Percentiles rank a stretch among this genome's conserved stretches.
These are phyloP conservation scores for Ophiostoma ips DNA, from an alignment of 2,329 filamentous ascomycete genomes.

Conservation along the genomic window DNA sequence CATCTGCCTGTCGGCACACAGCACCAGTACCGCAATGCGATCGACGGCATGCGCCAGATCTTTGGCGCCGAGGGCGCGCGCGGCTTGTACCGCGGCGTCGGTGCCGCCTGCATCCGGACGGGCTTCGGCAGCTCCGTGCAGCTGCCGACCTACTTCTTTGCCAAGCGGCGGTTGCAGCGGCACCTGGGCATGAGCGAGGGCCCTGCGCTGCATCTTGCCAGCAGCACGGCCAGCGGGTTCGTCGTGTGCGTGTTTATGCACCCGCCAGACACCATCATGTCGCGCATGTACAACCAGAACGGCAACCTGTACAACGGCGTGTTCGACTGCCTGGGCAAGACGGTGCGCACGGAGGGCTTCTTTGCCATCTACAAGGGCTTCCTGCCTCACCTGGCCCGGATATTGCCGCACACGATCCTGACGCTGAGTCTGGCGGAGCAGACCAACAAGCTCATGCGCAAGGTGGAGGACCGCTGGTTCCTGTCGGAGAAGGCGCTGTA, in stretches of 20 bases:
- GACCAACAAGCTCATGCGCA: constrained; percentile 83
- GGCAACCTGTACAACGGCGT: constrained; percentile 92
- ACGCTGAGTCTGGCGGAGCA: constrained; percentile 91
- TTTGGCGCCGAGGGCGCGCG: constrained; percentile 60
- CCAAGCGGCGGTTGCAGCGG: constrained; percentile 69
- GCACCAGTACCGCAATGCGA: constrained; percentile 75
- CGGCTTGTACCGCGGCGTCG: constrained; percentile 81
- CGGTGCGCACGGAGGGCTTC: constrained; percentile 77
- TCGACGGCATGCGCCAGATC: constrained; percentile 72
- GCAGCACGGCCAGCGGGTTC: constrained; percentile 81
- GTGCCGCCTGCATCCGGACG: constrained; percentile 88
- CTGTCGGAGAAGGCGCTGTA: background rate
- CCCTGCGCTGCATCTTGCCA: constrained; percentile 73
- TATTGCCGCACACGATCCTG: constrained; percentile 88
- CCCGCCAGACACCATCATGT: constrained; percentile 98
- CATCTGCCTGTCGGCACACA: constrained; percentile 94
- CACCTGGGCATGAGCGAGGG: constrained; percentile 87
- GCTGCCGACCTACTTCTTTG: constrained; percentile 95
- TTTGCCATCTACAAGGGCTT: constrained; percentile 97
- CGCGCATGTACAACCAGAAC: constrained; percentile 95
- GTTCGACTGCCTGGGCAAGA: constrained; percentile 84
- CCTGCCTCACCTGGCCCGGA: constrained; percentile 83
- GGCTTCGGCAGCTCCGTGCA: constrained; percentile 94
- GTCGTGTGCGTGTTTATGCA: constrained; percentile 98
- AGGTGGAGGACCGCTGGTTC: constrained; percentile 49